Evolutionary conservation across 2,329 filamentous ascomycete species (phyloP).

Genomic region (Fusarium hainanense): DNA sequence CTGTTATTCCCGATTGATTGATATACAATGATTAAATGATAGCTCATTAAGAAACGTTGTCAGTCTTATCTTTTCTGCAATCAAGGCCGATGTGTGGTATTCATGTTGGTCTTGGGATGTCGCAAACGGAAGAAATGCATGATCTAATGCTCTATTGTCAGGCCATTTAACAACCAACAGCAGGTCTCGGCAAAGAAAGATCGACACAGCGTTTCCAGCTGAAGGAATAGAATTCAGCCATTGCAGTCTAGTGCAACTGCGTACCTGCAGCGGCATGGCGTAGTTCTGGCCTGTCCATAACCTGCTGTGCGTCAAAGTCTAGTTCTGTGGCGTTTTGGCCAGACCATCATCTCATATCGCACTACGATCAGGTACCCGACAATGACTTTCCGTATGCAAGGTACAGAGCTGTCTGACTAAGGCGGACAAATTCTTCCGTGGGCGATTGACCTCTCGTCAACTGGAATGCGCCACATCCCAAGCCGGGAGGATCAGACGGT

Average conservation of each 20-base stretch:
- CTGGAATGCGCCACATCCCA: constrained; percentile 17
- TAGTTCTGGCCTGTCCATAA: background rate
- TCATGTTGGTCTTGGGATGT: background rate
- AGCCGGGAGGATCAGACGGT: constrained; percentile 7
- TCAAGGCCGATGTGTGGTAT: background rate
- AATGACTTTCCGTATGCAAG: background rate
- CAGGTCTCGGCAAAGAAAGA: background rate
- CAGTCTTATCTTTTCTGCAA: background rate
- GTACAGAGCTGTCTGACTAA: background rate
- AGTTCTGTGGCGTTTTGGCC: background rate
- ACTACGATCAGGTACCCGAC: background rate
- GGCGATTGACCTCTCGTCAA: background rate
- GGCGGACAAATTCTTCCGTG: rapidly evolving
- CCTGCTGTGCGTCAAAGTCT: background rate
- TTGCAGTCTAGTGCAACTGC: background rate
- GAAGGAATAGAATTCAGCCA: background rate
- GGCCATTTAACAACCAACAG: background rate
- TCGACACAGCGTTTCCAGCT: background rate
- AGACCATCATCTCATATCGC: background rate
- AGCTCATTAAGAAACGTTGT: background rate
- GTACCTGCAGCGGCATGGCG: background rate
- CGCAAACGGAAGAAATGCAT: background rate
- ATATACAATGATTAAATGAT: background rate
- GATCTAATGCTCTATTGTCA: background rate
- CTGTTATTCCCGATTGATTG: background rate